Percentiles rank a stretch among this genome's conserved stretches.
Evolutionary conservation across 768 basidiomycete species (phyloP).

Genomic region (Boletus barrowsii): DNA sequence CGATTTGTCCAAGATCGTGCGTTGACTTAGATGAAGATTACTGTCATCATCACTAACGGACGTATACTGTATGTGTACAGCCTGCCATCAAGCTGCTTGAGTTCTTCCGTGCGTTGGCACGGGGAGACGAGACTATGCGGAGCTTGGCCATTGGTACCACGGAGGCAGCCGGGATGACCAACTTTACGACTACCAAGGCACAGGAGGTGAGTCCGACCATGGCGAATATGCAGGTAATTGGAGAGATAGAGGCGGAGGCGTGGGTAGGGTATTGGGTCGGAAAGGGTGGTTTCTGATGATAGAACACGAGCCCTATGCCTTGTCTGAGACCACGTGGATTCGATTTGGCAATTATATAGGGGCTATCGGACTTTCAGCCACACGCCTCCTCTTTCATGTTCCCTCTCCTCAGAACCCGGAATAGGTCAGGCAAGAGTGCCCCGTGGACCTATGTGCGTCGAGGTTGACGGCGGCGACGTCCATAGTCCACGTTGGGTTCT

Average conservation of each 20-base stretch:
- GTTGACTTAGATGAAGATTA: background rate
- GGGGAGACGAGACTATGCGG: constrained; percentile 13
- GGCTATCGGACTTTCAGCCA: too few relatives aligned
- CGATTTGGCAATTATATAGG: too few relatives aligned
- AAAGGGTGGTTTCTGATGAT: constrained; percentile 17
- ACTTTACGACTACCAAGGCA: constrained; percentile 14
- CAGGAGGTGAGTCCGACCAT: constrained; percentile 20
- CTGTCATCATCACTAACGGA: background rate
- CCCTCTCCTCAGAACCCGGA: too few relatives aligned
- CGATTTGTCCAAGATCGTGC: constrained; percentile 31
- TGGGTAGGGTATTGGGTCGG: constrained; percentile 28
- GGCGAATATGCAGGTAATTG: constrained; percentile 25
- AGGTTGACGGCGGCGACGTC: too few relatives aligned
- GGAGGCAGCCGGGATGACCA: constrained; percentile 22
- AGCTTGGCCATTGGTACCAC: background rate
- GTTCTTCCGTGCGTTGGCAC: constrained; percentile 28
- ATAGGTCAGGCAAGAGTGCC: too few relatives aligned
- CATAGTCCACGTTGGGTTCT: too few relatives aligned
- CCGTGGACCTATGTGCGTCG: too few relatives aligned
- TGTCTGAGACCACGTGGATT: too few relatives aligned
- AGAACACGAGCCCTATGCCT: too few relatives aligned
- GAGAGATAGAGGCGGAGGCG: constrained; percentile 18
- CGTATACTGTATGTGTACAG: constrained; percentile 16
- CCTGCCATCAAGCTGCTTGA: constrained; percentile 37
- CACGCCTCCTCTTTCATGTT: too few relatives aligned